phyloP scores from a whole-genome alignment of 2,329 filamentous ascomycete species.

The Alternaria brassicae region DNA sequence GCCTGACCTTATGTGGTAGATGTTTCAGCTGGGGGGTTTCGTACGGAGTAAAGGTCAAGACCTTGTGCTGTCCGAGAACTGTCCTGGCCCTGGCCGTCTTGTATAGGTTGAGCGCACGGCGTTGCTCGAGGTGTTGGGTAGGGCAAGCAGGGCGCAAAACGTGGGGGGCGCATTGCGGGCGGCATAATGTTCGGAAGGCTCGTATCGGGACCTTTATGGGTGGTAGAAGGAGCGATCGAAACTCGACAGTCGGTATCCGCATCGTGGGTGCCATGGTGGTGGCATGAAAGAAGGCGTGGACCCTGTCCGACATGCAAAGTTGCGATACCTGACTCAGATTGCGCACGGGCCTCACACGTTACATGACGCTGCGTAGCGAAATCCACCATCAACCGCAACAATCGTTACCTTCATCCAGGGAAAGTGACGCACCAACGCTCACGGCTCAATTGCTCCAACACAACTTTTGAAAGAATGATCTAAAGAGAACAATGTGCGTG shows the following conservation, averaged over 20 bases:
- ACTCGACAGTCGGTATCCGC: conserved; percentile 22
- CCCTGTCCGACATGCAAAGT: not conserved
- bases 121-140: conserved; percentile 28
- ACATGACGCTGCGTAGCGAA: not conserved
- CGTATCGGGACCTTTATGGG: conserved; percentile 24
- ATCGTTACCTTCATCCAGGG: not conserved
- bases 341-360: not conserved
- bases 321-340: conserved; percentile 8
- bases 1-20: conserved; percentile 29
- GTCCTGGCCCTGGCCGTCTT: conserved; percentile 36
- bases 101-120: conserved; percentile 37
- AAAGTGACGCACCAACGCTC: not conserved
- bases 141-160: not conserved
- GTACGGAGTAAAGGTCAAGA: conserved; percentile 26
- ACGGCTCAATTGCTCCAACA: not conserved
- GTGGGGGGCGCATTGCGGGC: conserved; percentile 20
- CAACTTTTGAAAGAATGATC: not conserved
- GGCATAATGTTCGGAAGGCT: conserved; percentile 19
- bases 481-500: not conserved
- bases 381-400: not conserved
- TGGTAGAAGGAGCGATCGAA: conserved; percentile 30
- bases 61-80: conserved; percentile 36
- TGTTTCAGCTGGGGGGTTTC: not conserved
- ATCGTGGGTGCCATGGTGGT: conserved; percentile 21
- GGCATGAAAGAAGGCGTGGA: conserved; percentile 4